These are phyloP conservation scores for Nothomitra cinnamomea DNA, from an alignment of 2,329 filamentous ascomycete species.

Conservation along the genomic window DNA sequence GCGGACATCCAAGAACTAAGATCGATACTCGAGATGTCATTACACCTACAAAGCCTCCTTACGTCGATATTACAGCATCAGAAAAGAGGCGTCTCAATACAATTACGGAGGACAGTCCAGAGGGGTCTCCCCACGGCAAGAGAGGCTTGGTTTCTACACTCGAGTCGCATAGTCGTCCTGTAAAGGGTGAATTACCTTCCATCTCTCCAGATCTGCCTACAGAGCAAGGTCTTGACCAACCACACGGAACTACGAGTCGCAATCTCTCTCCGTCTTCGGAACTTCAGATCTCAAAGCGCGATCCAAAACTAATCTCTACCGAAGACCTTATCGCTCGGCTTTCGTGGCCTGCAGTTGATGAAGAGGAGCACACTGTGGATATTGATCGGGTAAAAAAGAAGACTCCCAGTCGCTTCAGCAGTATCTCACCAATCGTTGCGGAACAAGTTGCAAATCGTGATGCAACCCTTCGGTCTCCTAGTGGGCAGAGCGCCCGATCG, in stretches of 20 bases:
- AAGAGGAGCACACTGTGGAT: constrained; percentile 27
- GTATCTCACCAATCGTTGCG: neutral
- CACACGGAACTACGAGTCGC: neutral
- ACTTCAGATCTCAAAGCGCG: neutral
- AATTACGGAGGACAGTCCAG: constrained; percentile 33
- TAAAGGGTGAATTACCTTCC: constrained; percentile 22
- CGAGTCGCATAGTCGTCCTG: constrained; percentile 24
- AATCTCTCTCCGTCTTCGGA: neutral
- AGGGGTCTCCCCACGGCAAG: constrained; percentile 23
- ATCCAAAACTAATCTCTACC: constrained; percentile 11
- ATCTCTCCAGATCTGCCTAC: neutral
- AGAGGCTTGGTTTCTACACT: constrained; percentile 25
- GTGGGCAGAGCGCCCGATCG: neutral
- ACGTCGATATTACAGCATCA: neutral
- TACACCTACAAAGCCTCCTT: constrained; percentile 22
- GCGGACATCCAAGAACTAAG: constrained; percentile 16
- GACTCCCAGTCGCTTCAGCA: neutral
- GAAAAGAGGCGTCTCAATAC: constrained; percentile 24
- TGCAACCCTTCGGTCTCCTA: neutral
- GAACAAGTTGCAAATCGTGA: neutral
- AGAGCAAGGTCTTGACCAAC: constrained; percentile 16
- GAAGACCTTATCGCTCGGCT: constrained; percentile 21
- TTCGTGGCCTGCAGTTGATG: constrained; percentile 26
- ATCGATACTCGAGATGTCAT: constrained; percentile 12
- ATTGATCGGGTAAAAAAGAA: constrained; percentile 23